A percentile compares a stretch with the other conserved stretches of the same genome.
Evolutionary conservation across 179 eudicot genomes (phyloP).

Genomic region (Beta corolliflora): DNA sequence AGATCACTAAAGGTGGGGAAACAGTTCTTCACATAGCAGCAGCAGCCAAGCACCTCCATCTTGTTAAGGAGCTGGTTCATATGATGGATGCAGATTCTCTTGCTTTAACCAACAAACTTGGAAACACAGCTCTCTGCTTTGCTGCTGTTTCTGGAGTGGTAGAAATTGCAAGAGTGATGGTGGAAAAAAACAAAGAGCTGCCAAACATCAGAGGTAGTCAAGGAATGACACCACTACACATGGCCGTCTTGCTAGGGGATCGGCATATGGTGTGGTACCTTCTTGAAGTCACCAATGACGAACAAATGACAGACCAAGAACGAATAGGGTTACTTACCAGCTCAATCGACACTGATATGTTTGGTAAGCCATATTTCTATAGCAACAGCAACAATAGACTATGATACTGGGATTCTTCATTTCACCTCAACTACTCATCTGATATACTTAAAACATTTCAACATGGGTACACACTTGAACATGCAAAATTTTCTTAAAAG

Average conservation of each 20-base stretch:
- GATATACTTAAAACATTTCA: not conserved
- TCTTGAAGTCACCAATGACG: slow-evolving; percentile 25
- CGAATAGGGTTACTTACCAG: slow-evolving; percentile 21
- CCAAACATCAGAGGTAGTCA: slow-evolving; percentile 36
- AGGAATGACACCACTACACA: slow-evolving; percentile 36
- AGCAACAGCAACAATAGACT: not conserved
- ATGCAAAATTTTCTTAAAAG: too few species aligned
- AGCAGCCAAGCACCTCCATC: slow-evolving; percentile 22
- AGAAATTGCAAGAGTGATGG: slow-evolving; percentile 36
- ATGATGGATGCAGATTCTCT: slow-evolving; percentile 11
- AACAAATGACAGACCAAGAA: slow-evolving; percentile 13
- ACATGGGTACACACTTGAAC: not conserved
- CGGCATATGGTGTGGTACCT: slow-evolving; percentile 36
- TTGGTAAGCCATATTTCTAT: slow-evolving; percentile 15
- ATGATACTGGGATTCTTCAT: not conserved
- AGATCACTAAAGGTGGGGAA: slow-evolving; percentile 31
- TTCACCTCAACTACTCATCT: not conserved
- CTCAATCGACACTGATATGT: slow-evolving; percentile 25
- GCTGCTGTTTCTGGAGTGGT: slow-evolving; percentile 44
- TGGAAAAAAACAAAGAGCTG: slow-evolving; percentile 23
- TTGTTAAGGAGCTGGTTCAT: slow-evolving; percentile 22
- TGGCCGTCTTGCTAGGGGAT: slow-evolving; percentile 43
- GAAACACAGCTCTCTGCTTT: slow-evolving; percentile 43
- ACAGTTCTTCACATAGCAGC: slow-evolving; percentile 34
- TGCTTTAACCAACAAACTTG: slow-evolving; percentile 23